Evolutionary conservation across 1,284 basidiomycete species (phyloP).

Genomic region (Volvariella volvacea): DNA sequence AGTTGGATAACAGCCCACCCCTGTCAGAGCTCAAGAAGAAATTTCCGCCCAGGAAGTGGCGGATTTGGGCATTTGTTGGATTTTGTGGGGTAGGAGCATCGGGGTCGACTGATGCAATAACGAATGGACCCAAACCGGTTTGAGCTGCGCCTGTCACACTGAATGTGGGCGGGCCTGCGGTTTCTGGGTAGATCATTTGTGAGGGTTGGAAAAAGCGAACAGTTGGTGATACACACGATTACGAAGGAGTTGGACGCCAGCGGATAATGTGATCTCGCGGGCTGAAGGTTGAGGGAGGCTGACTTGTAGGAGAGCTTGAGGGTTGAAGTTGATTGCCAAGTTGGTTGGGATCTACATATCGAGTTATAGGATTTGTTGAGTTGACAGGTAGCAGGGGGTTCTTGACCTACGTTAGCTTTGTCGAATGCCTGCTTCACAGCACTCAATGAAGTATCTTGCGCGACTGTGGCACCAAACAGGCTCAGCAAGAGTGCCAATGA

Average conservation of each 20-base stretch:
- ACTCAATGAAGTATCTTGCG: constrained; percentile 22
- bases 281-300: constrained; percentile 24
- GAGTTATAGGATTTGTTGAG: not conserved
- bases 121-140: constrained; percentile 36
- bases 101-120: constrained; percentile 41
- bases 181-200: constrained; percentile 26
- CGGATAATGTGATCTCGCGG: constrained; percentile 26
- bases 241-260: constrained; percentile 32
- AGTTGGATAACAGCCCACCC: constrained; percentile 26
- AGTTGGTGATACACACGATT: constrained; percentile 22
- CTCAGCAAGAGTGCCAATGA: not conserved
- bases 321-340: constrained; percentile 27
- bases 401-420: constrained; percentile 20
- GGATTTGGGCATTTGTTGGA: constrained; percentile 38
- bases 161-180: constrained; percentile 36
- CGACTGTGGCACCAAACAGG: constrained; percentile 5
- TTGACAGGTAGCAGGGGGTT: not conserved
- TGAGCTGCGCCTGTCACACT: constrained; percentile 24
- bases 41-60: constrained; percentile 45
- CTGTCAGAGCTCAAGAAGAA: constrained; percentile 20
- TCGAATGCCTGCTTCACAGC: constrained; percentile 23
- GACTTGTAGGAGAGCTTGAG: constrained; percentile 28
- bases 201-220: not conserved
- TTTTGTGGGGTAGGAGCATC: constrained; percentile 45
- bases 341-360: constrained; percentile 29